Base-by-base conservation (phyloP, 2,329 filamentous ascomycete genomes). In the Penicillium sp. region DNA sequence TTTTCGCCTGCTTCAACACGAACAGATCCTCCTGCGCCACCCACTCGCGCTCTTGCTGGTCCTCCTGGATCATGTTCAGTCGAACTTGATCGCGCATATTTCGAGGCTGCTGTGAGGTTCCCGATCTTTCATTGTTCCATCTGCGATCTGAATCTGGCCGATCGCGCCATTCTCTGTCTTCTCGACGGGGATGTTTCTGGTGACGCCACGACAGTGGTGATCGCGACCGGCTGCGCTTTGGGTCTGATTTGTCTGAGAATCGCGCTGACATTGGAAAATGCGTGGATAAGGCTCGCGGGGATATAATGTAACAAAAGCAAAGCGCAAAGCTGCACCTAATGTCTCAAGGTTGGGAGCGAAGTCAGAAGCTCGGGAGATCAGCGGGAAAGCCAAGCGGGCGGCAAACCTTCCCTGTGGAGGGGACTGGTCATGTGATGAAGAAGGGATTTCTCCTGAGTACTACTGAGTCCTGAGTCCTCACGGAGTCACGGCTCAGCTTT, bases 1-100 rank as follows among this genome's bases (percentile, higher is more conserved):
- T 97, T 78, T 97, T 99, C 39, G 92, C 87, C 73, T 99, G 93
- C 71, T 90, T 91, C 64, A 99, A 76, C 49, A 97, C 93, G 65
- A 99, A 99, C 57, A 87, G 85, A 74, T 99, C 93, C 70, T 99
- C 93, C 62, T 95, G 88, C 44, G 92, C 88, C 16, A 97, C 88
- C 78, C 93, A 99, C 64, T 86, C 80, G 22, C 84, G 79, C 57
- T 84, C 87, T 65, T 89, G 86, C 64, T 91, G 85, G 62, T 90
- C 87, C 65, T 89, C 82, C 50, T 86, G 86, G 53, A 88, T 72
- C 62, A 76, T 72, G 49, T 77, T 77, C 42, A 75, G 62, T 4
- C 71, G 71, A 41, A 73, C 66, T 56, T 77, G 75, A 29, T 77
- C 74, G 52, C 67, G 73, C 61, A 69, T 68, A 44, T 62, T 64